Base-by-base conservation (phyloP, 2,329 filamentous ascomycete genomes). In the Ophiostoma australiae region DNA sequence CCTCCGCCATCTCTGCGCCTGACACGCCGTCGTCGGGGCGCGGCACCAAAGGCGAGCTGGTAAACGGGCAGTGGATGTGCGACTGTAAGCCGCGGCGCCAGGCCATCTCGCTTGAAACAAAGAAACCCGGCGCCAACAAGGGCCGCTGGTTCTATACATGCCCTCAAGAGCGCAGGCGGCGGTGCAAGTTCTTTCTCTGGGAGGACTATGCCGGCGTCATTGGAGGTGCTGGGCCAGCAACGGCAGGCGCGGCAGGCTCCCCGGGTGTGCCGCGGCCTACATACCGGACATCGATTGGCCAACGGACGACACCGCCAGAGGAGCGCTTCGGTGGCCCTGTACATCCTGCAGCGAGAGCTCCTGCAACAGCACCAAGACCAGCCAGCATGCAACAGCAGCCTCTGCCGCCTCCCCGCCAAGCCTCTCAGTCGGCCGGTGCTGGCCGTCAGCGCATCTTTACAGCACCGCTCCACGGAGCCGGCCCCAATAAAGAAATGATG, bases 181-280 rank as follows among this genome's bases (percentile, higher is more conserved):
- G 78, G 67, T 85, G 83, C 75, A 70, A 75, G 7, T 83, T 85
- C 74, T 85, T 83, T 72, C 74, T 84, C 31, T 85, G 80, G 80
- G 77, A 78, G n/a, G 79, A 83, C 8, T 77, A 78, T 1, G 81
- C 82, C 11, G 72, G 75, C 44, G 69, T 73, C 27, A 77, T 78
- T 4, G 67, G 66, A 4, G 69, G 55, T 41, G 33, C 35, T 67
- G 61, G 27, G 41, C 13, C 33, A 20, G 17, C n/a, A 10, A 52
- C 65, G 13, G 55, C 27, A 39, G 5, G 35, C 15, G 44, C 20
- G 7, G 35, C 31, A 1, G 27, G 48, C 27, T 11, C 48, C 3
- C 39, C 63, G 44, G 11, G 35, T 3, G 31, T 33, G 35, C 68
- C 70, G 3, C 69, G 31, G 5, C 68, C 72, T 15, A 72, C 73